phyloP scores from a whole-genome alignment of 2,329 filamentous ascomycete genomes.

The Clarireedia homoeocarpa region DNA sequence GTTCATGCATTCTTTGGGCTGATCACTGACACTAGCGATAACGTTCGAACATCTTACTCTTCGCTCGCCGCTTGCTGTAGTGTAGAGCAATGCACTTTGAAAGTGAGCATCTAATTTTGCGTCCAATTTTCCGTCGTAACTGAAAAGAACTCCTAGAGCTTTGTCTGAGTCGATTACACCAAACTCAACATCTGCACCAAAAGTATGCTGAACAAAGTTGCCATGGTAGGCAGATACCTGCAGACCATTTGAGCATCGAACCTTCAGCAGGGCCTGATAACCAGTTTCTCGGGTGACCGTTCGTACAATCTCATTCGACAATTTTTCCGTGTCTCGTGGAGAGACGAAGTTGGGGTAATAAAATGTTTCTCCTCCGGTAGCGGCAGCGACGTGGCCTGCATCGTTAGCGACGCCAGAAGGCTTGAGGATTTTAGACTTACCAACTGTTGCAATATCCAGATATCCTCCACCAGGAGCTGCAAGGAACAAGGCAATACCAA shows the following conservation, averaged over 20 bases:
- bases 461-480: constrained; percentile 86
- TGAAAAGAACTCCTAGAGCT: constrained; percentile 83
- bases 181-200: constrained; percentile 90
- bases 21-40: constrained; percentile 85
- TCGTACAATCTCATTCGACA: constrained; percentile 79
- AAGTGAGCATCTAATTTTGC: constrained; percentile 95
- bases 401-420: constrained; percentile 10
- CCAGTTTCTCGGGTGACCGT: constrained; percentile 84
- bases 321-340: constrained; percentile 74
- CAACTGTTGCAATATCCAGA: constrained; percentile 86
- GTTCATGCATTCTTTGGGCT: constrained; percentile 76
- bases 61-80: constrained; percentile 79
- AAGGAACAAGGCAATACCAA: constrained; percentile 91
- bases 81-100: constrained; percentile 91
- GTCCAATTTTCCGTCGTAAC: constrained; percentile 96
- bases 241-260: constrained; percentile 91
- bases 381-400: constrained; percentile 70
- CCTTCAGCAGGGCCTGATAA: constrained; percentile 95
- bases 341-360: constrained; percentile 96
- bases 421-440: constrained; percentile 37
- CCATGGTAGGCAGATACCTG: constrained; percentile 93
- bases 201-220: constrained; percentile 92
- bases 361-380: constrained; percentile 90
- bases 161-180: constrained; percentile 91
- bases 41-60: constrained; percentile 89